phyloP scores from a whole-genome alignment of 306 rosid species.

The Acmispon strigosus region DNA sequence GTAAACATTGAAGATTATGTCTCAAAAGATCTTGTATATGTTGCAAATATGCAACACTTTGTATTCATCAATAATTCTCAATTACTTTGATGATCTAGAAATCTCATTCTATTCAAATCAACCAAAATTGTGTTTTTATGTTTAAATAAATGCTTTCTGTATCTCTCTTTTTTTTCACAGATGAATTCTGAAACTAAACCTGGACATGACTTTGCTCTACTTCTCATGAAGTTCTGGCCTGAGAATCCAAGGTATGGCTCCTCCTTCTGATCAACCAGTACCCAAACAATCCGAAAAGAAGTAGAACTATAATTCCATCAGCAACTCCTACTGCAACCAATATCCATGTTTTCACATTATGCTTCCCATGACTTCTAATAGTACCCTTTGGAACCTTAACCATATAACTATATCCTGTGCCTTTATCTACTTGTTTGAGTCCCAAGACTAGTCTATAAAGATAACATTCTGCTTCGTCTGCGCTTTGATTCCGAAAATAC shows the following conservation, averaged over 20 bases:
- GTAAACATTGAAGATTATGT: background rate
- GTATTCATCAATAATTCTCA: conserved; percentile 10
- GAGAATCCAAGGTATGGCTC: conserved; percentile 23
- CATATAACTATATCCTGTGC: conserved; percentile 50
- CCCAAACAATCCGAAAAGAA: conserved; percentile 58
- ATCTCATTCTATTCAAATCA: conserved; percentile 24
- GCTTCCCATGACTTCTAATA: conserved; percentile 25
- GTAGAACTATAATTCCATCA: conserved; percentile 70
- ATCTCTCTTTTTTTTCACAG: background rate
- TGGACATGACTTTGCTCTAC: background rate
- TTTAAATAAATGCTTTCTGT: conserved; percentile 13
- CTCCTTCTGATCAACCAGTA: conserved; percentile 52
- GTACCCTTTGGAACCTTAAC: conserved; percentile 67
- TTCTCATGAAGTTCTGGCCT: conserved; percentile 27
- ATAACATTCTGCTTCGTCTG: conserved; percentile 32
- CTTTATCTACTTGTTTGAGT: conserved; percentile 51
- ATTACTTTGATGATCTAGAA: conserved; percentile 10
- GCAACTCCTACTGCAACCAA: conserved; percentile 57
- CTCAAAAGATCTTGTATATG: background rate
- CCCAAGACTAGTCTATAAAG: conserved; percentile 58
- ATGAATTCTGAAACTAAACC: conserved; percentile 22
- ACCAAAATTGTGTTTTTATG: conserved; percentile 32
- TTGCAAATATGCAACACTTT: conserved; percentile 15
- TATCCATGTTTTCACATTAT: conserved; percentile 66
- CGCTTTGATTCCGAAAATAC: conserved; percentile 18